A percentile compares a stretch with the other conserved stretches of the same genome.
Conservation (phyloP, 2,329 filamentous ascomycete species). For the Venturia asperata region DNA sequence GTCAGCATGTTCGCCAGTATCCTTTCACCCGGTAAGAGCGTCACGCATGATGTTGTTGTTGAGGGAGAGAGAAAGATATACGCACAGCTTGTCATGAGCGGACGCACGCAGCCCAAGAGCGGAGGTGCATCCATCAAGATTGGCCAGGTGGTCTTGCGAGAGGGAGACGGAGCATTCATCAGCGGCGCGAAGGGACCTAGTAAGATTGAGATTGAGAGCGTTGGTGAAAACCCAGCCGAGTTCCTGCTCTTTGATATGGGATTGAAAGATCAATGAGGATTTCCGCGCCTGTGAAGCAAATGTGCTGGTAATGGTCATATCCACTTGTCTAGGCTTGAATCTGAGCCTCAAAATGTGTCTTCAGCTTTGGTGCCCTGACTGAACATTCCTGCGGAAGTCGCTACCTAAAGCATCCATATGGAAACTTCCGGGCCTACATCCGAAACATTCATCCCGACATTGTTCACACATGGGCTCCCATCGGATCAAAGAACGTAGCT, state of each 20-base stretch:
- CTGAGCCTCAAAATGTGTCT: too few relatives aligned
- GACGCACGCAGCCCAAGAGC: conserved; percentile 48
- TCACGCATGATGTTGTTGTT: conserved; percentile 66
- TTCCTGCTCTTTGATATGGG: conserved; percentile 47
- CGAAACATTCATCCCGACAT: too few relatives aligned
- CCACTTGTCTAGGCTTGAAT: too few relatives aligned
- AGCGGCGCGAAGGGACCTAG: conserved; percentile 42
- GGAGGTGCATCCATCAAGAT: conserved; percentile 64
- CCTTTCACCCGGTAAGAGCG: conserved; percentile 56
- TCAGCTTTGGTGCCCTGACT: too few relatives aligned
- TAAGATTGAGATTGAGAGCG: conserved; percentile 40
- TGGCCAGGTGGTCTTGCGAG: conserved; percentile 60
- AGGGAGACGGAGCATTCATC: conserved; percentile 78
- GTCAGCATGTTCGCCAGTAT: conserved; percentile 75
- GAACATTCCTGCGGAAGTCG: too few relatives aligned
- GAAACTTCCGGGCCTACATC: too few relatives aligned
- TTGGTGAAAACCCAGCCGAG: conserved; percentile 41
- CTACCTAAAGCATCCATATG: too few relatives aligned
- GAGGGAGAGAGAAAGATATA: conserved; percentile 64
- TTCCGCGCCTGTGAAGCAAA: background rate
- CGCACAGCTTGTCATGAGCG: conserved; percentile 69
- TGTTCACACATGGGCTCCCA: too few relatives aligned
- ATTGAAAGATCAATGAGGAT: conserved; percentile 10
- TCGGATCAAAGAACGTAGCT: too few relatives aligned
- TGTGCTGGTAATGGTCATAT: background rate